Conservation (phyloP, 2,329 filamentous ascomycete genomes). For the Ciborinia camelliae region DNA sequence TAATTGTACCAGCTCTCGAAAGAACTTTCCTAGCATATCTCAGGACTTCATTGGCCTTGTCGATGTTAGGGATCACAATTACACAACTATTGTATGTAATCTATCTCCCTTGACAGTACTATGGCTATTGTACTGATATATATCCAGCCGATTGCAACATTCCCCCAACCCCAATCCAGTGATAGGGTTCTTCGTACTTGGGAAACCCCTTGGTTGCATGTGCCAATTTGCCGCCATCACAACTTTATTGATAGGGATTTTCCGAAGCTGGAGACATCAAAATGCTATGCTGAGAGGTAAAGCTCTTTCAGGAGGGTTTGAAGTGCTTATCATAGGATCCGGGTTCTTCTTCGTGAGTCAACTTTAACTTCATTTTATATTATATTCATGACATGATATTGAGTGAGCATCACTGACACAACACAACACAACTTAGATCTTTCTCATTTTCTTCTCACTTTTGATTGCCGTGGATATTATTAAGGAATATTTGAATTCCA, state of each 20-base stretch:
- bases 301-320: slow-evolving; percentile 56
- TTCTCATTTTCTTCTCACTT: slow-evolving; percentile 33
- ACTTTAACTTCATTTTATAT: background rate
- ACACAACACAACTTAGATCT: slow-evolving; percentile 27
- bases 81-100: slow-evolving; percentile 58
- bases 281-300: slow-evolving; percentile 55
- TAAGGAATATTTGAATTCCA: slow-evolving; percentile 29
- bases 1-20: slow-evolving; percentile 58
- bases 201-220: slow-evolving; percentile 52
- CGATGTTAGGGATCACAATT: slow-evolving; percentile 62
- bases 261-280: slow-evolving; percentile 60
- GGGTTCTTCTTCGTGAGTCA: slow-evolving; percentile 48
- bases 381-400: background rate
- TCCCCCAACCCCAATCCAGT: slow-evolving; percentile 35
- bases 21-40: slow-evolving; percentile 72
- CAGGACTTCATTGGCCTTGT: slow-evolving; percentile 65
- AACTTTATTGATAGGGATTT: slow-evolving; percentile 49
- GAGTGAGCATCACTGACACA: slow-evolving; percentile 8
- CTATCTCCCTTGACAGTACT: slow-evolving; percentile 16
- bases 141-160: slow-evolving; percentile 48
- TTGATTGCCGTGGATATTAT: slow-evolving; percentile 34
- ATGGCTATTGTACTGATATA: slow-evolving; percentile 23
- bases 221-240: slow-evolving; percentile 44
- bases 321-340: slow-evolving; percentile 49
- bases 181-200: slow-evolving; percentile 59